Conservation (phyloP, 768 basidiomycete species). For the Chlorophyllum brunneum region DNA sequence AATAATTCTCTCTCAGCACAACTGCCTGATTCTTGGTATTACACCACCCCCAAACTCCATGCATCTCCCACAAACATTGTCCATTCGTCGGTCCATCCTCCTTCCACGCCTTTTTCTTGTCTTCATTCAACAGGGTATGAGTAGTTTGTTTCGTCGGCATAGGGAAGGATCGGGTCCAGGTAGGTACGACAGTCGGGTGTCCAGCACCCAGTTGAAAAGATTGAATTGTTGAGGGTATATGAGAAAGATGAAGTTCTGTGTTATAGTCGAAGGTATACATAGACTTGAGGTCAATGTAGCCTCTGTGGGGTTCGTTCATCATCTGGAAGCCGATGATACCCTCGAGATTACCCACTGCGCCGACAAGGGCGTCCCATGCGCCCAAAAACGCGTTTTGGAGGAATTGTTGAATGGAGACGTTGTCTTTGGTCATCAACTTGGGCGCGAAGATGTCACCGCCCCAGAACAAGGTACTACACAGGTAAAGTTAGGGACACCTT, state of each 20-base stretch:
- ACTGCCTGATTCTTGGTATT: constrained; percentile 59
- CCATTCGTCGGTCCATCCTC: constrained; percentile 69
- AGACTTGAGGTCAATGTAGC: constrained; percentile 81
- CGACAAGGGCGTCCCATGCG: constrained; percentile 68
- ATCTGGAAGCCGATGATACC: constrained; percentile 91
- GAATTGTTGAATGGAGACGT: constrained; percentile 70
- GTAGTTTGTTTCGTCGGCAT: constrained; percentile 73
- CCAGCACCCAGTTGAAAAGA: constrained; percentile 94
- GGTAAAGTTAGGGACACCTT: neutral
- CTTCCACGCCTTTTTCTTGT: constrained; percentile 63
- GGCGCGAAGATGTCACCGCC: constrained; percentile 85
- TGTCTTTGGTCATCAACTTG: constrained; percentile 53
- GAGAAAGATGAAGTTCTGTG: constrained; percentile 84
- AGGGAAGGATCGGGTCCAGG: constrained; percentile 86
- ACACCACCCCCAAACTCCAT: constrained; percentile 94
- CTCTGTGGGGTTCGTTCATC: constrained; percentile 94
- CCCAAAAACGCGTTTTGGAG: constrained; percentile 79
- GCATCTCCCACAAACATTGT: constrained; percentile 83
- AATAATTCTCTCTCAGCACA: constrained; percentile 82
- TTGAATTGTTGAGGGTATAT: constrained; percentile 78
- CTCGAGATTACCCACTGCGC: constrained; percentile 67
- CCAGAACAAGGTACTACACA: constrained; percentile 83
- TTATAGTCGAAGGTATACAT: constrained; percentile 90
- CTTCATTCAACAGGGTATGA: constrained; percentile 54
- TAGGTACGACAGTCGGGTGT: constrained; percentile 70